phyloP scores from a whole-genome alignment of 305 asterid genomes.

The Rubia peregrina region DNA sequence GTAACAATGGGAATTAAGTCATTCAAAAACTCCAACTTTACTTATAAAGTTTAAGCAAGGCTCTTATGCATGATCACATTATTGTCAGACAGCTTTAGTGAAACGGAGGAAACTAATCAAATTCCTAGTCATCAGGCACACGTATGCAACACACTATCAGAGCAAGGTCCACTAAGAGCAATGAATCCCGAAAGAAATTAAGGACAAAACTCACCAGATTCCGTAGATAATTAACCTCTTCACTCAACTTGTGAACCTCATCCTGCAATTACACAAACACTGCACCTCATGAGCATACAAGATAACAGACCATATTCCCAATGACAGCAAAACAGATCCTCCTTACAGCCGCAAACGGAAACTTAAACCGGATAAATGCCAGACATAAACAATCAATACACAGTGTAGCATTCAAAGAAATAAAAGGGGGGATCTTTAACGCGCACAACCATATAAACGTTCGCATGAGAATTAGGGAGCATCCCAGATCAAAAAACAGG shows the following conservation, averaged over 20 bases:
- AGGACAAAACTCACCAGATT: conserved; percentile 40
- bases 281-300: not conserved
- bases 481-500: not conserved
- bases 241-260: conserved; percentile 59
- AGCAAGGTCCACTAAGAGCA: not conserved
- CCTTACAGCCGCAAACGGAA: not conserved
- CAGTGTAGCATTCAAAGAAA: not conserved
- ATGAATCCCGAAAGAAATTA: conserved; percentile 8
- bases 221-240: conserved; percentile 50
- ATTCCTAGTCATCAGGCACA: not conserved
- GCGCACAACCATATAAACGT: too few relatives aligned
- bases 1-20: not conserved
- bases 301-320: not conserved
- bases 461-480: not conserved
- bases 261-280: conserved; percentile 46
- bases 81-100: not conserved
- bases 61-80: not conserved
- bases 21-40: not conserved
- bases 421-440: not conserved
- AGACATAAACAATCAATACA: not conserved
- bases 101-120: not conserved
- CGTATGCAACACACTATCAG: not conserved
- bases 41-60: not conserved
- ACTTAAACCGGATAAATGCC: not conserved
- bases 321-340: not conserved